Percentiles rank a stretch among this genome's conserved stretches.
Evolutionary conservation across 768 basidiomycete genomes (phyloP).

Genomic region (Polyporus arcularius): DNA sequence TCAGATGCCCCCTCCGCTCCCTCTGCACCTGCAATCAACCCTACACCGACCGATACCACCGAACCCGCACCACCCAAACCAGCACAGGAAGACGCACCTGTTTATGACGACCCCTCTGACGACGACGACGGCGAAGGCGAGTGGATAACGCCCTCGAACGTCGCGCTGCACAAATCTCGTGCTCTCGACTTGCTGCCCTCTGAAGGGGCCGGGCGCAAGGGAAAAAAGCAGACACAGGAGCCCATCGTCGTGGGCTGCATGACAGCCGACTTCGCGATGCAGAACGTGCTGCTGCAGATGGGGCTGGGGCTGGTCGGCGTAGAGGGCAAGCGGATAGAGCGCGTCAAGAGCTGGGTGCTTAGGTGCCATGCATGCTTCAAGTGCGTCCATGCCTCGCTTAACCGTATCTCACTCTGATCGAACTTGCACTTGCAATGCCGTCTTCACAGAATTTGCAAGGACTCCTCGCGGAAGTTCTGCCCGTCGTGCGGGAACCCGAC

Average conservation of each 20-base stretch:
- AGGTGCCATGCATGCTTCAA: slow-evolving; percentile 99
- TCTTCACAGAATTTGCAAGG: slow-evolving; percentile 83
- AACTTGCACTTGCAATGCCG: neutral
- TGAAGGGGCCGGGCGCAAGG: slow-evolving; percentile 35
- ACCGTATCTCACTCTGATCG: neutral
- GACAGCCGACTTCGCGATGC: slow-evolving; percentile 99
- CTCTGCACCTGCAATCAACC: slow-evolving; percentile 1
- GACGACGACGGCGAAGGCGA: slow-evolving; percentile 87
- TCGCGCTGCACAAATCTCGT: slow-evolving; percentile 81
- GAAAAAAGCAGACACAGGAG: slow-evolving; percentile 36
- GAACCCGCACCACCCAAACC: neutral
- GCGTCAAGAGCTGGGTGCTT: slow-evolving; percentile 93
- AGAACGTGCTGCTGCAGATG: slow-evolving; percentile 96
- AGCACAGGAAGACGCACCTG: slow-evolving; percentile 24
- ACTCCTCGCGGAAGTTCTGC: slow-evolving; percentile 93
- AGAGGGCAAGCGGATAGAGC: slow-evolving; percentile 88
- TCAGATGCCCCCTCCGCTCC: neutral
- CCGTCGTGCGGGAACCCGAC: slow-evolving; percentile 96
- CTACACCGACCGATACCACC: slow-evolving; percentile 9
- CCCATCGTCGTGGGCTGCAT: slow-evolving; percentile 82
- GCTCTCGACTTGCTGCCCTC: slow-evolving; percentile 81
- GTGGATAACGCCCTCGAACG: slow-evolving; percentile 95
- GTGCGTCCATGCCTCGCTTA: slow-evolving; percentile 50
- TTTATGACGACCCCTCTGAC: slow-evolving; percentile 78
- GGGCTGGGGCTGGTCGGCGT: slow-evolving; percentile 85